phyloP scores from a whole-genome alignment of 2,329 filamentous ascomycete genomes.

The Podosphaera aphanis region DNA sequence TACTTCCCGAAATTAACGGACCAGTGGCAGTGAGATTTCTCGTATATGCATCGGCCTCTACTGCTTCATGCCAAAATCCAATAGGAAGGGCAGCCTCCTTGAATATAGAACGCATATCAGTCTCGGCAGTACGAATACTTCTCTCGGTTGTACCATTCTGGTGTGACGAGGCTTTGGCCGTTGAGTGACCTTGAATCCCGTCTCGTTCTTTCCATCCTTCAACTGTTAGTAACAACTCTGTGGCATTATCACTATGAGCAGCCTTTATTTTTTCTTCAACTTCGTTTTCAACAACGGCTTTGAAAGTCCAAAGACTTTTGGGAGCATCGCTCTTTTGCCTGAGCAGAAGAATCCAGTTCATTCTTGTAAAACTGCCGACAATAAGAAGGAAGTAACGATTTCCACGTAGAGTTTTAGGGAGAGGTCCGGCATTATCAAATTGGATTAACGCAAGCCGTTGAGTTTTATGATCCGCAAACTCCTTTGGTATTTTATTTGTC shows the following conservation, averaged over 20 bases:
- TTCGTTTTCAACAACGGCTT: no score
- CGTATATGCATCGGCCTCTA: not conserved
- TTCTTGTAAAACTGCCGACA: not conserved
- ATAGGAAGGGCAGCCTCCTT: not conserved
- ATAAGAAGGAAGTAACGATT: not conserved
- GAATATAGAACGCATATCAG: not conserved
- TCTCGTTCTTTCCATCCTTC: not conserved
- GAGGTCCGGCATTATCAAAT: not conserved
- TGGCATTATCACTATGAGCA: not conserved
- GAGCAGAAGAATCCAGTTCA: not conserved
- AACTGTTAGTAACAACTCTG: not conserved
- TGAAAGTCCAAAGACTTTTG: no score
- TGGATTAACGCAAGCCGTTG: not conserved
- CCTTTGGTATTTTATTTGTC: not conserved
- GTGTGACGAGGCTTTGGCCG: not conserved
- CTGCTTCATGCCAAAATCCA: slow-evolving; percentile 1
- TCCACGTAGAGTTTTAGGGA: not conserved
- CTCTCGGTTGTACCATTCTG: not conserved
- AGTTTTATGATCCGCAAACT: not conserved
- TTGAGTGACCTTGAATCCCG: no score
- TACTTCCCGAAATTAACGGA: not conserved
- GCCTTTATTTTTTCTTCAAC: not conserved
- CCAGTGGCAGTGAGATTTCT: not conserved
- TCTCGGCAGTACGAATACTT: not conserved
- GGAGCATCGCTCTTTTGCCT: not conserved